A percentile compares a stretch with the other conserved stretches of the same genome.
These are phyloP conservation scores for Lactuca saligna DNA, from an alignment of 129 eudicot genomes.

Conservation along the genomic window DNA sequence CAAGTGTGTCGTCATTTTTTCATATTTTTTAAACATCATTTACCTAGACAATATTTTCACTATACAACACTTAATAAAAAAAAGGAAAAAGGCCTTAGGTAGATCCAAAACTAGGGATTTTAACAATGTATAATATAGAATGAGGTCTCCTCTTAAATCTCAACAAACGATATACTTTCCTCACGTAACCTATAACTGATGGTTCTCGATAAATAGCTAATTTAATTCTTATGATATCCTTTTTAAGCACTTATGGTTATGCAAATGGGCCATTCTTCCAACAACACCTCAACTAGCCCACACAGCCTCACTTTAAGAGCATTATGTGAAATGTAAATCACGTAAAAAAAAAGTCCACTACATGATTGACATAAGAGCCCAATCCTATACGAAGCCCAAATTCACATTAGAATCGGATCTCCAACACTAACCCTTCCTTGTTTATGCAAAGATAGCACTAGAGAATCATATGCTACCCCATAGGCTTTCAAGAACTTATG, in stretches of 20 bases:
- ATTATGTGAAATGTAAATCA: neutral
- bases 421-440: neutral
- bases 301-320: neutral
- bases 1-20: neutral
- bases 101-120: neutral
- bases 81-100: neutral
- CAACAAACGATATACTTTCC: neutral
- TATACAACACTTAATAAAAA: too few relatives aligned
- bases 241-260: neutral
- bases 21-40: too few relatives aligned
- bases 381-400: neutral
- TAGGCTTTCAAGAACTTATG: neutral
- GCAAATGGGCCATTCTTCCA: neutral
- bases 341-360: neutral
- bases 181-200: neutral
- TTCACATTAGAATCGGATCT: neutral
- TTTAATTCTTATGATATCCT: neutral
- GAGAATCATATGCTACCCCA: neutral
- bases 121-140: neutral
- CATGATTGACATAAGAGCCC: neutral
- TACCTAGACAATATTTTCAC: too few relatives aligned
- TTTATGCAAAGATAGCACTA: neutral
- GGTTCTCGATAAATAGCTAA: slow-evolving; percentile 1
- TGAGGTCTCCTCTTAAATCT: neutral
- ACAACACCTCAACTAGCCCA: neutral